A percentile compares a stretch with the other conserved stretches of the same genome.
Conservation (phyloP, 2,329 filamentous ascomycete genomes). For the Nothopassalora personata region DNA sequence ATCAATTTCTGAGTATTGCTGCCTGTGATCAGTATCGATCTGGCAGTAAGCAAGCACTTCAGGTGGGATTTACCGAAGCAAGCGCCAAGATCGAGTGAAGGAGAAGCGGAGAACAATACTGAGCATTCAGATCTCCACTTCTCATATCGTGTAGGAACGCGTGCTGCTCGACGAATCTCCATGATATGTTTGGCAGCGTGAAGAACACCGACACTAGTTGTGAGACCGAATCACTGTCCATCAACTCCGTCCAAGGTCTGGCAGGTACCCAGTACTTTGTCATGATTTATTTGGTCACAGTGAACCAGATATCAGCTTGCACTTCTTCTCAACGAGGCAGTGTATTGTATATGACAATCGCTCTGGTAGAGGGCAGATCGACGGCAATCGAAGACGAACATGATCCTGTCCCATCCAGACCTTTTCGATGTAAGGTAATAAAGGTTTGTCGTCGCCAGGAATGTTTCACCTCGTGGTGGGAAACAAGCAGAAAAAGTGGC, state of each 20-base stretch:
- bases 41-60: not conserved
- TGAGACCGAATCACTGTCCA: constrained; percentile 28
- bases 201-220: constrained; percentile 28
- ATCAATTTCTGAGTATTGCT: constrained; percentile 12
- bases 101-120: constrained; percentile 34
- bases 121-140: constrained; percentile 23
- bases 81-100: constrained; percentile 33
- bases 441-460: too few species aligned
- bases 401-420: too few species aligned
- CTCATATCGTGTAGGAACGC: constrained; percentile 35
- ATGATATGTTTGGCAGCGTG: constrained; percentile 22
- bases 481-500: too few species aligned
- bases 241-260: constrained; percentile 29
- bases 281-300: too few species aligned
- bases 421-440: too few species aligned
- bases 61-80: not conserved
- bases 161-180: constrained; percentile 32
- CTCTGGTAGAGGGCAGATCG: too few species aligned
- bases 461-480: too few species aligned
- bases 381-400: too few species aligned
- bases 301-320: too few species aligned
- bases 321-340: too few species aligned
- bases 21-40: not conserved
- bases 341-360: too few species aligned
- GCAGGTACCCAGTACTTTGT: constrained; percentile 22